Evolutionary conservation across 768 basidiomycete species (phyloP).

Genomic region (Dendrothele bispora): DNA sequence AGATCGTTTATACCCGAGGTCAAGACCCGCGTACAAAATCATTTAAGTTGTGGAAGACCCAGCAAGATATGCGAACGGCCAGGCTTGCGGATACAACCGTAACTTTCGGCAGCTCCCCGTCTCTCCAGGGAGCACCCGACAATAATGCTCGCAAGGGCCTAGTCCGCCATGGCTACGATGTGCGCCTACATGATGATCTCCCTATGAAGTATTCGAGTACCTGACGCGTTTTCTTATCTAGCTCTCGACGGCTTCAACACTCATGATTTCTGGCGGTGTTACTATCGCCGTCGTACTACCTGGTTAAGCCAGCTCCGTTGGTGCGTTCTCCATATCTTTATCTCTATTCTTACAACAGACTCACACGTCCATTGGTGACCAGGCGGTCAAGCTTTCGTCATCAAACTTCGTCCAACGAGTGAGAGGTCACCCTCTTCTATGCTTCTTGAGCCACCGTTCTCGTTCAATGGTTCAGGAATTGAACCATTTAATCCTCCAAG

Average conservation of each 20-base stretch:
- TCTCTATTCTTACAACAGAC: neutral
- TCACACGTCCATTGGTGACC: constrained; percentile 1
- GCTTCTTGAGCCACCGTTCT: constrained; percentile 73
- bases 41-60: no score
- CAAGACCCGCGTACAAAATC: no score
- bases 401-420: constrained; percentile 73
- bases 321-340: constrained; percentile 22
- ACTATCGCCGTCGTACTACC: constrained; percentile 58
- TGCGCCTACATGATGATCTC: no score
- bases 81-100: no score
- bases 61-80: no score
- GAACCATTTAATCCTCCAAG: constrained; percentile 40
- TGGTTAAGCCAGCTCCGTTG: constrained; percentile 58
- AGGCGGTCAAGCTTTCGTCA: constrained; percentile 83
- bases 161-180: constrained; percentile 57
- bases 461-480: constrained; percentile 38
- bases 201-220: no score
- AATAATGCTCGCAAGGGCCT: constrained; percentile 40
- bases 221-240: no score
- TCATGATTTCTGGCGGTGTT: constrained; percentile 58
- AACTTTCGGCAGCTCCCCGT: constrained; percentile 13
- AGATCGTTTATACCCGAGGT: no score
- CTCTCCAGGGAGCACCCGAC: constrained; percentile 36
- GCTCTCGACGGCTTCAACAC: constrained; percentile 61
- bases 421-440: constrained; percentile 74